Conservation (phyloP, 1,284 basidiomycete genomes). For the Peniophora sp. region DNA sequence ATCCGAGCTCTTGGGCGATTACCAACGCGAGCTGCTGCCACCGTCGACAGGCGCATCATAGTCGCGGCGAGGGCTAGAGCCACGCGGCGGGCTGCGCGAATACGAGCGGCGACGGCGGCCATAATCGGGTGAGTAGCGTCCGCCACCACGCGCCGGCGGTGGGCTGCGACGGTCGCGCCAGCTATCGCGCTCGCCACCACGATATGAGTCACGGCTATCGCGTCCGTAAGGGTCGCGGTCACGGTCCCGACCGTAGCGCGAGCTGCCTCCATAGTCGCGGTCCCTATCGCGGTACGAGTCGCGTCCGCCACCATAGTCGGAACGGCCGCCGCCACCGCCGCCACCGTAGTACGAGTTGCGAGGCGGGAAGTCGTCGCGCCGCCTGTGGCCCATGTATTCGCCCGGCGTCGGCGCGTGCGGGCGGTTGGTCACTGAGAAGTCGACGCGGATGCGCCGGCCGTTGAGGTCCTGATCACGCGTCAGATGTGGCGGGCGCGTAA, state of each 20-base stretch:
- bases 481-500: slow-evolving; percentile 8
- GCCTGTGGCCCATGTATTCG: slow-evolving; percentile 93
- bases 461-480: slow-evolving; percentile 72
- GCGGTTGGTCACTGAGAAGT: slow-evolving; percentile 90
- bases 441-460: slow-evolving; percentile 92
- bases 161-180: slow-evolving; percentile 62
- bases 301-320: slow-evolving; percentile 29
- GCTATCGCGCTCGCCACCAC: slow-evolving; percentile 3
- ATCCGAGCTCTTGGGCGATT: no score
- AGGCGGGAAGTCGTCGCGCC: slow-evolving; percentile 38
- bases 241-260: slow-evolving; percentile 41
- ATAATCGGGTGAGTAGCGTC: slow-evolving; percentile 70
- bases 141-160: slow-evolving; percentile 43
- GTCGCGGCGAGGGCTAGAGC: slow-evolving; percentile 60
- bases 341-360: slow-evolving; percentile 46
- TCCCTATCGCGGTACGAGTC: slow-evolving; percentile 45
- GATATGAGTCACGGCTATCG: slow-evolving; percentile 29
- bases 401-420: slow-evolving; percentile 96
- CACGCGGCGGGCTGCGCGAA: slow-evolving; percentile 70
- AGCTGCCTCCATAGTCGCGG: slow-evolving; percentile 32
- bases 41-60: slow-evolving; percentile 18
- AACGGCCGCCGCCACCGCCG: slow-evolving; percentile 30
- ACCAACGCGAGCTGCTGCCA: no score
- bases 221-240: slow-evolving; percentile 34
- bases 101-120: slow-evolving; percentile 61